Evolutionary conservation across 1,284 basidiomycete genomes (phyloP).

Genomic region (Pseudozyma pruni): DNA sequence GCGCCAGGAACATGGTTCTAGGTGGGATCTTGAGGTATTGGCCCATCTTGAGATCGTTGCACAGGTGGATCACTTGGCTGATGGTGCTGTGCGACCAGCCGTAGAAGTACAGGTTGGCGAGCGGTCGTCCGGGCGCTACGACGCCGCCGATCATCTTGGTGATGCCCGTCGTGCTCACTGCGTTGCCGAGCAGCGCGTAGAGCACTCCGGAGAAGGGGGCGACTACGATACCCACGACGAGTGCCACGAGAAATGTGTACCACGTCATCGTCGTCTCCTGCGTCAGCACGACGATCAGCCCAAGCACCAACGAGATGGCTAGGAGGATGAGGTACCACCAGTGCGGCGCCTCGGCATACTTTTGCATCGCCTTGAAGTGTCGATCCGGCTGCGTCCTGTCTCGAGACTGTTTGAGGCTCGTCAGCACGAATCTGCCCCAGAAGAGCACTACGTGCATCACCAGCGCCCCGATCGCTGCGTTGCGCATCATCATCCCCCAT

Average conservation of each 20-base stretch:
- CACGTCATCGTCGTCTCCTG: conserved; percentile 54
- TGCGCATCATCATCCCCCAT: conserved; percentile 72
- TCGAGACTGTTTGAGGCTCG: conserved; percentile 72
- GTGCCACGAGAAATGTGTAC: conserved; percentile 42
- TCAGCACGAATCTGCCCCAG: conserved; percentile 53
- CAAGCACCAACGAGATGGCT: conserved; percentile 38
- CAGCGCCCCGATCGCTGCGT: conserved; percentile 71
- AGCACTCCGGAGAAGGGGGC: conserved; percentile 44
- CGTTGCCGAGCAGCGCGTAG: conserved; percentile 39
- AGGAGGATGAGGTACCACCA: conserved; percentile 64
- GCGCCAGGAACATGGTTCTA: conserved; percentile 41
- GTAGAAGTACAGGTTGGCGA: conserved; percentile 54
- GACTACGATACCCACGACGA: conserved; percentile 36
- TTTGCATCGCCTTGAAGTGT: conserved; percentile 70
- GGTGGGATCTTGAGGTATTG: conserved; percentile 60
- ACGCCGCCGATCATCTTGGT: conserved; percentile 52
- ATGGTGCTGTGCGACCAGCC: conserved; percentile 49
- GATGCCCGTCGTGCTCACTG: conserved; percentile 40
- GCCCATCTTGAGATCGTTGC: conserved; percentile 49
- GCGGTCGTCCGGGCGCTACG: conserved; percentile 38
- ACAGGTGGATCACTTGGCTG: conserved; percentile 42
- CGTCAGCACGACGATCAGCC: conserved; percentile 35
- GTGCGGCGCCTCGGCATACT: conserved; percentile 61
- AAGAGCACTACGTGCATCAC: conserved; percentile 74
- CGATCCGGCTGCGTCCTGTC: conserved; percentile 72